These are phyloP conservation scores for Neurospora sp. DNA, from an alignment of 495 filamentous ascomycete species.

Conservation along the genomic window DNA sequence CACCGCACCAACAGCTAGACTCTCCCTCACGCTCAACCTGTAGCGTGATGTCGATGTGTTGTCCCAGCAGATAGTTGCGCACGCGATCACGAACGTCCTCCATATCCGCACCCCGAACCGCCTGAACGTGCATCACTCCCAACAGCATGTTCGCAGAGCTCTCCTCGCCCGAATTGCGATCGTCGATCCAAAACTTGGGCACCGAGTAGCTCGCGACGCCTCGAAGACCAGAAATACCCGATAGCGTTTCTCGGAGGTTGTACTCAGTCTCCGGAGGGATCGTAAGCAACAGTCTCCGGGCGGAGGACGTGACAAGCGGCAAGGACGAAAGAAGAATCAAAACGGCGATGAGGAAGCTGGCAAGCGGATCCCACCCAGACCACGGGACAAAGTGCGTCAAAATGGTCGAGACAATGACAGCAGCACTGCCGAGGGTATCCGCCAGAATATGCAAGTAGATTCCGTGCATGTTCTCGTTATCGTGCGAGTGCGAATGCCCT, in stretches of 20 bases:
- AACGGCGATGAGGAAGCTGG: conserved; percentile 86
- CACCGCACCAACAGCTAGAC: conserved; percentile 68
- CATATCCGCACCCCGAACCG: conserved; percentile 54
- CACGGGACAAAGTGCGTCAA: conserved; percentile 79
- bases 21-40: conserved; percentile 70
- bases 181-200: conserved; percentile 90
- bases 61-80: conserved; percentile 44
- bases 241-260: conserved; percentile 71
- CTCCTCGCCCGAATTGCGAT: conserved; percentile 40
- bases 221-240: conserved; percentile 68
- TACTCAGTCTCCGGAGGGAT: conserved; percentile 84
- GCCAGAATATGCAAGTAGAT: conserved; percentile 95
- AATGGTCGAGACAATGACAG: conserved; percentile 85
- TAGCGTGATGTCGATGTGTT: conserved; percentile 61
- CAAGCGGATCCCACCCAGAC: conserved; percentile 92
- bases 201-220: conserved; percentile 82
- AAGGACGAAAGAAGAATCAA: conserved; percentile 83
- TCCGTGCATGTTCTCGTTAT: conserved; percentile 98
- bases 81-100: conserved; percentile 70
- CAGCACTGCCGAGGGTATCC: conserved; percentile 87
- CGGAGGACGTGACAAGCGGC: conserved; percentile 78
- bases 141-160: conserved; percentile 42
- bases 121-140: conserved; percentile 77
- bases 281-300: conserved; percentile 69
- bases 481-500: conserved; percentile 46